These are phyloP conservation scores for Pseudogymnoascus sp. DNA, from an alignment of 2,329 filamentous ascomycete species.

Conservation along the genomic window DNA sequence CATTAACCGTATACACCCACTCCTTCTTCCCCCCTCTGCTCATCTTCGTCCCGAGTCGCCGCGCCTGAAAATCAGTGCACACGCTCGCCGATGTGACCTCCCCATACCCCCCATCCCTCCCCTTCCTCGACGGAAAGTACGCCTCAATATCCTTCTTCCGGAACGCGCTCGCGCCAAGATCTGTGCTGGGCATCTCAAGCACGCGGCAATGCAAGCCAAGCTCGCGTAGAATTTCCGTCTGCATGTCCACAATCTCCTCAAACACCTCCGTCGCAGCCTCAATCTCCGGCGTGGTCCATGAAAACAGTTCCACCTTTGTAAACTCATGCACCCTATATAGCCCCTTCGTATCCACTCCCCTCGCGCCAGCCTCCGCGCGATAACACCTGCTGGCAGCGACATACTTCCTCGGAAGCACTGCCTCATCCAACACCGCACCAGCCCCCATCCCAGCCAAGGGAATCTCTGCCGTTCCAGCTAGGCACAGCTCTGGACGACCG, in stretches of 20 bases:
- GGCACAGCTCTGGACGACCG: constrained; percentile 60
- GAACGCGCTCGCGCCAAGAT: constrained; percentile 80
- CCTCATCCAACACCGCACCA: constrained; percentile 55
- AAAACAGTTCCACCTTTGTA: constrained; percentile 96
- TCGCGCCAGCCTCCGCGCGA: constrained; percentile 84
- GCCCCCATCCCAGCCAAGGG: constrained; percentile 88
- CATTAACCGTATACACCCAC: constrained; percentile 88
- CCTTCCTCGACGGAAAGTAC: constrained; percentile 73
- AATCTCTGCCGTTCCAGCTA: constrained; percentile 90
- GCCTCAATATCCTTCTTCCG: constrained; percentile 92
- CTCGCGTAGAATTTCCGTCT: constrained; percentile 70
- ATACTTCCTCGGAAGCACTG: constrained; percentile 64
- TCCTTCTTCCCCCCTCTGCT: constrained; percentile 45
- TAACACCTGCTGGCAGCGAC: constrained; percentile 90
- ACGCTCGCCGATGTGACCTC: constrained; percentile 86
- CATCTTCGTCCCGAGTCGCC: constrained; percentile 69
- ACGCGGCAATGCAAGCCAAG: constrained; percentile 80
- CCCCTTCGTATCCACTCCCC: constrained; percentile 86
- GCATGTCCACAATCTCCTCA: constrained; percentile 77
- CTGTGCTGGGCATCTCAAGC: constrained; percentile 81
- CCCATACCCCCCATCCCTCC: constrained; percentile 69
- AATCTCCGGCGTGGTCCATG: constrained; percentile 63
- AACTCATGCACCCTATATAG: constrained; percentile 97
- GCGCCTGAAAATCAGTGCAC: constrained; percentile 90
- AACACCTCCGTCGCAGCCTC: constrained; percentile 53